phyloP scores from a whole-genome alignment of 2,329 filamentous ascomycete species.

The Neophaeococcomyces mojaviensis region DNA sequence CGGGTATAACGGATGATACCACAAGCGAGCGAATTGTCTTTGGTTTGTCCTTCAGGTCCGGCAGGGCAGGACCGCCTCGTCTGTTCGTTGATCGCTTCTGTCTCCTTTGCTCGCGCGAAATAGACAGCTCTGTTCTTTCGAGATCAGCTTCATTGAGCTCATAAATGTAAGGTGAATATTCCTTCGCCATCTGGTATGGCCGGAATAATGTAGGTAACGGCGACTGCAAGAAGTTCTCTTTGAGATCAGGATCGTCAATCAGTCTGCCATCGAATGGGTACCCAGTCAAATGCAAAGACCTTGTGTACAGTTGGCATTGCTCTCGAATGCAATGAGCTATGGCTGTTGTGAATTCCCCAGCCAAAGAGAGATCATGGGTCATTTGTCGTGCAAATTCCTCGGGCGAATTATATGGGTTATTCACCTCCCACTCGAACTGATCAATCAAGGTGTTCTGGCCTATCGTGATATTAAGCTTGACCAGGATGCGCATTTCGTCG shows the following conservation, averaged over 20 bases:
- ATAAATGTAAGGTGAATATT: constrained; percentile 88
- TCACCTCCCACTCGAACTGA: constrained; percentile 99
- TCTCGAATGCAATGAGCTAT: constrained; percentile 97
- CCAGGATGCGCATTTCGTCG: constrained; percentile 92
- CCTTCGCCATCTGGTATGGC: constrained; percentile 85
- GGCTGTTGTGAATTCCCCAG: constrained; percentile 91
- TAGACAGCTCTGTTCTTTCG: constrained; percentile 83
- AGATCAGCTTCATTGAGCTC: constrained; percentile 86
- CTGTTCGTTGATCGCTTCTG: constrained; percentile 95
- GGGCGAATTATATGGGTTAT: constrained; percentile 85
- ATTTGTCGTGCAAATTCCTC: constrained; percentile 90
- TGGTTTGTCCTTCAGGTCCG: constrained; percentile 92
- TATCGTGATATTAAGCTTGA: constrained; percentile 97
- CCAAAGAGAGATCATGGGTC: constrained; percentile 80
- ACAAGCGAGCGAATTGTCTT: constrained; percentile 87
- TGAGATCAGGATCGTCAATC: constrained; percentile 83
- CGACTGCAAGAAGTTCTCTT: constrained; percentile 75
- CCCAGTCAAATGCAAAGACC: constrained; percentile 84
- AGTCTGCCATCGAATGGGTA: constrained; percentile 93
- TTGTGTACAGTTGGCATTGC: constrained; percentile 88
- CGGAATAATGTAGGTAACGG: constrained; percentile 78
- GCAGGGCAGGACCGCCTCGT: constrained; percentile 81
- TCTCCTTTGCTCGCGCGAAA: constrained; percentile 84
- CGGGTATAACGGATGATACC: constrained; percentile 86
- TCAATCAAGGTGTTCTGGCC: constrained; percentile 89